Base-by-base conservation (phyloP, 108 stramenopile species). In the Fragilaria crotonensis region DNA sequence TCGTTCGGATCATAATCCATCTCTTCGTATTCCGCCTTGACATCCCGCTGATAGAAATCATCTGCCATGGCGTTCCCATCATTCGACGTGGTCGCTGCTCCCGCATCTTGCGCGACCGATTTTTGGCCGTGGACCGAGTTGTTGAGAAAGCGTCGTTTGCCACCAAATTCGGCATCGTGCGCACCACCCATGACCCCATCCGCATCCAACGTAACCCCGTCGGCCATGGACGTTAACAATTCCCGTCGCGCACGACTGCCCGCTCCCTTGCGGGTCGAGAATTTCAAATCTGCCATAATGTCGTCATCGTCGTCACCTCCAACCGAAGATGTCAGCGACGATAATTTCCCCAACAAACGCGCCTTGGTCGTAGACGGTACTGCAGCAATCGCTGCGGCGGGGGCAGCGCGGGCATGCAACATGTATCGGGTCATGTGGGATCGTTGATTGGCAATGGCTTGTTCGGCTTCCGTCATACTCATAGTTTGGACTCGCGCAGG, bases 1-100 rank as follows among this genome's bases (percentile, higher is more conserved):
- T 91, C 90, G 50, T 86, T 84, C 53, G 83, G 81, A 75, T 91
- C 90, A 57, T 91, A 91, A 73, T 91, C 90, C 63, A 91, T 62
- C 46, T 85, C 86, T 72, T 91, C 90, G 57, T 91, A 91, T 66
- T 91, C 90, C 2, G 84, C 89, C 30, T 72, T 60, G 21, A 90
- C 89, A 59, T 90, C 89, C 20, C 89, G 75, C 64, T 90, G 84
- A 62, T 82, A 90, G 64, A 90, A 90, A 29, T 84, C 89, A 63
- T 90, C 89, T 9, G 76, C 75, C 89, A 90, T 90, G 59, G 89
- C 89, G 9, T 60, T 58, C n/a, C 81, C 89, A 66, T 90, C 90
- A 53, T 77, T 79, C 47, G 81, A 83, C 22, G 72, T 68, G 2
- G 3, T 57, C 18, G 32, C 53, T 2, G 33, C 59, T 4, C 44